Conservation (phyloP, 176 grass and related monocot genomes). For the Themeda triandra region DNA sequence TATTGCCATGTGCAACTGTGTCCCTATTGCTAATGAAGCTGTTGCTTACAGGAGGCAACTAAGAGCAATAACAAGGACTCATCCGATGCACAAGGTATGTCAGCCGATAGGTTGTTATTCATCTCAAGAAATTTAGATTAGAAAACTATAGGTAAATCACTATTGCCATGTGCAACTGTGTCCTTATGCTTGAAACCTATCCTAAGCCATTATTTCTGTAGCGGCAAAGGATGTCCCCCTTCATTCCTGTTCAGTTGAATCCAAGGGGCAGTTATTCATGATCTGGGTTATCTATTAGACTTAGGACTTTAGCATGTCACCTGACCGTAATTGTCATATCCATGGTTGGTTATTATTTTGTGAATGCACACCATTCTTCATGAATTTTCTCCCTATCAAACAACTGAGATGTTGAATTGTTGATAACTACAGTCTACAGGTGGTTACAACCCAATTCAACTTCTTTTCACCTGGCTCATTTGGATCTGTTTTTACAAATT, state of each 20-base stretch:
- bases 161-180: background rate
- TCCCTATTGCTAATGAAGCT: conserved; percentile 1
- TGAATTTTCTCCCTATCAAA: background rate
- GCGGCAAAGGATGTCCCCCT: background rate
- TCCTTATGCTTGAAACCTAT: background rate
- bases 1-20: too few relatives aligned
- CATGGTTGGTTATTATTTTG: background rate
- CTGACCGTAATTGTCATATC: background rate
- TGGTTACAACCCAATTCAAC: background rate
- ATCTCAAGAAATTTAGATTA: conserved; percentile 7
- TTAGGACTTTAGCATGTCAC: background rate
- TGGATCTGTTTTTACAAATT: background rate
- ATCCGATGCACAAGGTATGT: conserved; percentile 41
- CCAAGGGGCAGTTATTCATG: background rate
- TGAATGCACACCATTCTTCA: background rate
- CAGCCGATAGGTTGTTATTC: background rate
- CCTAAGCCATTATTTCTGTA: background rate
- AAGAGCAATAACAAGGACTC: conserved; percentile 20
- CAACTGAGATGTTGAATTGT: background rate
- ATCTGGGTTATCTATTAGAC: background rate
- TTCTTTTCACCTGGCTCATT: background rate
- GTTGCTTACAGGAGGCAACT: conserved; percentile 26
- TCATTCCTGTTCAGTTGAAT: conserved; percentile 11
- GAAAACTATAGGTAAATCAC: background rate
- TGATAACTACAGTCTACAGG: background rate